Evolutionary conservation across 495 filamentous ascomycete species (phyloP).

Genomic region (Penicillium paxilli): DNA sequence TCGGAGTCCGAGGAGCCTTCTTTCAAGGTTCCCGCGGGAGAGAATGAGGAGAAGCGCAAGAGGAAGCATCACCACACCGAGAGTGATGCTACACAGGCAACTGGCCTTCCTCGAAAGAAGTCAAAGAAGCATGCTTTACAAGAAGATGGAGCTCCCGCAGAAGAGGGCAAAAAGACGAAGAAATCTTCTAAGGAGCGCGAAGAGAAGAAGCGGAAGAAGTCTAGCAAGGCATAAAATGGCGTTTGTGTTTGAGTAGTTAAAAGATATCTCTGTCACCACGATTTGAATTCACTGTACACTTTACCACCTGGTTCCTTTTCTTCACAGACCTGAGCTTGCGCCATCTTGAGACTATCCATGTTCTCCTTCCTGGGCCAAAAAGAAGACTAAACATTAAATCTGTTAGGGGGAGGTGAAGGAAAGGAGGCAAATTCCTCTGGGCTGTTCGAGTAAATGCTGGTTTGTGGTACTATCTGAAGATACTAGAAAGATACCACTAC

Average conservation of each 20-base stretch:
- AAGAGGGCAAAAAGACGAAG: slow-evolving; percentile 35
- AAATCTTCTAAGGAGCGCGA: slow-evolving; percentile 43
- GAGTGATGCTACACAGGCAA: slow-evolving; percentile 28
- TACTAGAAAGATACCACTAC: no score
- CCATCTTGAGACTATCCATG: neutral
- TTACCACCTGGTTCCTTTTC: neutral
- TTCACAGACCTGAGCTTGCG: neutral
- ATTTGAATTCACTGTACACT: slow-evolving; percentile 24
- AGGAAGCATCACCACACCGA: slow-evolving; percentile 43
- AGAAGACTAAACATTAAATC: no score
- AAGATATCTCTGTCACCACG: slow-evolving; percentile 26
- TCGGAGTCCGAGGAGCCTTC: slow-evolving; percentile 42
- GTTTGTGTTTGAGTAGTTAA: slow-evolving; percentile 19
- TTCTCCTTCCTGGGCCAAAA: no score
- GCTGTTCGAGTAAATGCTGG: no score
- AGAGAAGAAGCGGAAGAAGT: slow-evolving; percentile 47
- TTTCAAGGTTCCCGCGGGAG: slow-evolving; percentile 34
- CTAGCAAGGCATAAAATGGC: slow-evolving; percentile 36
- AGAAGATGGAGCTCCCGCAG: slow-evolving; percentile 18
- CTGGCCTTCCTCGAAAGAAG: slow-evolving; percentile 40
- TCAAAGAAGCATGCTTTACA: slow-evolving; percentile 41
- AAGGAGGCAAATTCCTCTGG: no score
- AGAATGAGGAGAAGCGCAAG: slow-evolving; percentile 37
- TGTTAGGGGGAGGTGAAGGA: no score
- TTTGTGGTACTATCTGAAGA: no score